A percentile compares a stretch with the other conserved stretches of the same genome.
Conservation (phyloP, 2,329 filamentous ascomycete species). For the Westerdykella sp. region DNA sequence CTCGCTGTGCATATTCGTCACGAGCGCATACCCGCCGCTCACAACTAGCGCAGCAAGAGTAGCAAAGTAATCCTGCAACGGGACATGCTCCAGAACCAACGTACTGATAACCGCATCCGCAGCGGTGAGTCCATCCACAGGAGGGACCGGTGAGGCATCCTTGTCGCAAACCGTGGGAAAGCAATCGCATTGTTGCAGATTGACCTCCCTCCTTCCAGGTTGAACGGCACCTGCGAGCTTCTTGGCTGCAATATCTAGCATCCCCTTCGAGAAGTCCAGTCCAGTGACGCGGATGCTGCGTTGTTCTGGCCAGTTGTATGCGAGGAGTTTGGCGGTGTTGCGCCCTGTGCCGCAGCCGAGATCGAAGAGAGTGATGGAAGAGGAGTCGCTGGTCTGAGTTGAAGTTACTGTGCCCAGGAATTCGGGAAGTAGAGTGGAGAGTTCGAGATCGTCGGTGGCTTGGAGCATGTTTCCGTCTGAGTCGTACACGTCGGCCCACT, state of each 20-base stretch:
- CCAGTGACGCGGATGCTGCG: slow-evolving; percentile 42
- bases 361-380: slow-evolving; percentile 43
- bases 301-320: slow-evolving; percentile 21
- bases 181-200: slow-evolving; percentile 25
- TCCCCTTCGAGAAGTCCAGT: slow-evolving; percentile 52
- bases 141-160: slow-evolving; percentile 18
- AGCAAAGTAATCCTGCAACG: slow-evolving; percentile 46
- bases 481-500: slow-evolving; percentile 55
- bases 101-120: slow-evolving; percentile 52
- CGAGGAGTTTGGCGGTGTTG: slow-evolving; percentile 51
- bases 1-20: slow-evolving; percentile 65
- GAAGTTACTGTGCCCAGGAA: slow-evolving; percentile 38
- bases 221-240: slow-evolving; percentile 23
- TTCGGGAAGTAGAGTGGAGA: slow-evolving; percentile 46
- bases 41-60: slow-evolving; percentile 40
- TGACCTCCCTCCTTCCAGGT: slow-evolving; percentile 2
- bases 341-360: slow-evolving; percentile 61
- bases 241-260: slow-evolving; percentile 50
- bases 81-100: slow-evolving; percentile 59
- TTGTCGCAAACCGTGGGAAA: slow-evolving; percentile 19
- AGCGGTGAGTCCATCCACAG: slow-evolving; percentile 10
- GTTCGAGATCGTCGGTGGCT: slow-evolving; percentile 54
- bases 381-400: neutral
- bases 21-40: slow-evolving; percentile 46
- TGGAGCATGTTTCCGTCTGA: slow-evolving; percentile 62